These are phyloP conservation scores for Lablab purpureus DNA, from an alignment of 306 rosid genomes.

Conservation along the genomic window DNA sequence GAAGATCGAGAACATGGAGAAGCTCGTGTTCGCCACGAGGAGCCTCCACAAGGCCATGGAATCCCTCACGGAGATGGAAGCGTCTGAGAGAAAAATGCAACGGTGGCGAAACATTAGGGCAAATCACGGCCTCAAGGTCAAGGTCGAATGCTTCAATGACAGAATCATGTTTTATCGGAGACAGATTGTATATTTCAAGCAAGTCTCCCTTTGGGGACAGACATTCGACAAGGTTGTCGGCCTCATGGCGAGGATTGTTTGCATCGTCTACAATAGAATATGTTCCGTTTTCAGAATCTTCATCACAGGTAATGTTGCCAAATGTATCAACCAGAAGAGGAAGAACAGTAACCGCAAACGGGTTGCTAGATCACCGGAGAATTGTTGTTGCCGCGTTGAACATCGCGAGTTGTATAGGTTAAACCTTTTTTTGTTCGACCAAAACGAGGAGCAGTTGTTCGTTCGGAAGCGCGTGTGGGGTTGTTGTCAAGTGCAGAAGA, in stretches of 20 bases:
- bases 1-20: constrained; percentile 59
- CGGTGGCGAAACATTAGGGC: constrained; percentile 44
- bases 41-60: constrained; percentile 59
- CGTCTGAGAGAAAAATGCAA: constrained; percentile 55
- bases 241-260: constrained; percentile 60
- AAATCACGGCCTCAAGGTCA: constrained; percentile 44
- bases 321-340: neutral
- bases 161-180: constrained; percentile 46
- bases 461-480: neutral
- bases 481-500: constrained; percentile 40
- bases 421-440: constrained; percentile 25
- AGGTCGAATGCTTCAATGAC: constrained; percentile 49
- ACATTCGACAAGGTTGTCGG: constrained; percentile 60
- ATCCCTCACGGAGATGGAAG: constrained; percentile 55
- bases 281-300: constrained; percentile 52
- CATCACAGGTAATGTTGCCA: constrained; percentile 22
- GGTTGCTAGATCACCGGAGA: neutral
- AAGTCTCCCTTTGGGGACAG: constrained; percentile 72
- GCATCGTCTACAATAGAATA: constrained; percentile 60
- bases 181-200: constrained; percentile 58
- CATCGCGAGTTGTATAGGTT: constrained; percentile 37
- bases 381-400: constrained; percentile 47
- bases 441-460: neutral
- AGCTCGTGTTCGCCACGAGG: constrained; percentile 44
- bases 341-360: neutral